A percentile compares a stretch with the other conserved stretches of the same genome.
Conservation (phyloP, 164 flowering plant species). For the Euptelea pleiosperma region DNA sequence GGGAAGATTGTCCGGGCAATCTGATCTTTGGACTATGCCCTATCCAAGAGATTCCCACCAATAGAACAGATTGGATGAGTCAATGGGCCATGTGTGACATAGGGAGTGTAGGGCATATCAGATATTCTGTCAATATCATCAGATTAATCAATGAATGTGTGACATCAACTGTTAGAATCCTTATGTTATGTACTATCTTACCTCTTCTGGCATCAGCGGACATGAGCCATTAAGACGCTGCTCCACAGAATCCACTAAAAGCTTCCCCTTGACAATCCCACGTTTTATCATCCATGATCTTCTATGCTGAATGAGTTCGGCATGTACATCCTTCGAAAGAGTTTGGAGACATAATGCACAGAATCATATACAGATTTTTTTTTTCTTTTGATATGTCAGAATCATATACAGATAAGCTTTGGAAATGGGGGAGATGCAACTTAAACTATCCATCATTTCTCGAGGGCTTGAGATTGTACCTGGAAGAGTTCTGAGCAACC, state of each 20-base stretch:
- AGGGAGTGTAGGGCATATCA: not conserved
- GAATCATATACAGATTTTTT: slow-evolving; percentile 15
- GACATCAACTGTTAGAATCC: not conserved
- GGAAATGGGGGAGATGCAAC: not conserved
- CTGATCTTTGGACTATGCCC: no score
- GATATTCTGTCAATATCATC: not conserved
- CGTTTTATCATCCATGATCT: slow-evolving; percentile 88
- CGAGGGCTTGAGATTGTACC: slow-evolving; percentile 36
- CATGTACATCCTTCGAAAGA: slow-evolving; percentile 74
- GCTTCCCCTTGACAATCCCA: slow-evolving; percentile 72
- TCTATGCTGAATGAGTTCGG: slow-evolving; percentile 89
- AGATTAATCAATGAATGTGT: not conserved
- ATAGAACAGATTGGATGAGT: not conserved
- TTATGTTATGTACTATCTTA: slow-evolving; percentile 18
- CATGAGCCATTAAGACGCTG: slow-evolving; percentile 74
- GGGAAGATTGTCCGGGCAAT: no score
- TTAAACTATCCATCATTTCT: slow-evolving; percentile 4
- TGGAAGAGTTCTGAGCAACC: slow-evolving; percentile 98
- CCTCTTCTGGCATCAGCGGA: slow-evolving; percentile 98
- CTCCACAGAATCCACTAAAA: slow-evolving; percentile 59
- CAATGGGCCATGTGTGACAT: not conserved
- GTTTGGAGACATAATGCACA: slow-evolving; percentile 12
- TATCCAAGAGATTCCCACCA: no score
- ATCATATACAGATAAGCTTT: slow-evolving; percentile 19
- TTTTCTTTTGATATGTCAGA: no score